A percentile compares a stretch with the other conserved stretches of the same genome.
Conservation (phyloP, 441 rosid species). For the Omphalea diandra region DNA sequence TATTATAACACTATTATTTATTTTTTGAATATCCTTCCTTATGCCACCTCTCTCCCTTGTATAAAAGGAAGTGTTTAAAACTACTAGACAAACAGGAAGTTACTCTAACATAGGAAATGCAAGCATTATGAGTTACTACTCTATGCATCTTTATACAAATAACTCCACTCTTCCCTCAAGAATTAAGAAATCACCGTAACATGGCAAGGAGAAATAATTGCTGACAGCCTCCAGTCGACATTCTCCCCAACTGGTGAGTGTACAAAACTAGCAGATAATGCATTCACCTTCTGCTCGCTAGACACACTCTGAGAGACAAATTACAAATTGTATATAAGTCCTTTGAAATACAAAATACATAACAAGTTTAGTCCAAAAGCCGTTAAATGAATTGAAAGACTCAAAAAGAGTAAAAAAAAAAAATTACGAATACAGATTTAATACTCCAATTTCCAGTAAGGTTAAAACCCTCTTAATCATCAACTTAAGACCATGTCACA, state of each 20-base stretch:
- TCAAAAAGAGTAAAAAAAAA: too few relatives aligned
- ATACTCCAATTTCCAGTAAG: too few relatives aligned
- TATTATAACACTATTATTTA: too few relatives aligned
- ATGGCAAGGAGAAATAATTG: conserved; percentile 96
- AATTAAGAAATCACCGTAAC: conserved; percentile 69
- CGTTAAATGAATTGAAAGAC: neutral
- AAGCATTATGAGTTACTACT: neutral
- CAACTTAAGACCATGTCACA: too few relatives aligned
- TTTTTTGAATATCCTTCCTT: too few relatives aligned
- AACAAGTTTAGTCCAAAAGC: neutral
- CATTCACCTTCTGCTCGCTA: conserved; percentile 90
- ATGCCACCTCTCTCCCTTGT: too few relatives aligned
- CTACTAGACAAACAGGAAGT: too few relatives aligned
- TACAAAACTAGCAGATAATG: conserved; percentile 86
- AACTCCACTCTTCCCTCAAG: conserved; percentile 11
- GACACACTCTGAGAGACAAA: conserved; percentile 79
- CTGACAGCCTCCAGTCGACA: conserved; percentile 94
- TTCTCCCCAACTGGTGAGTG: conserved; percentile 84
- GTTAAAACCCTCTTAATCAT: neutral
- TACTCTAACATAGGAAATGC: neutral
- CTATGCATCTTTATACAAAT: conserved; percentile 6
- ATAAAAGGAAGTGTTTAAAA: too few relatives aligned
- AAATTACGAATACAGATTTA: too few relatives aligned
- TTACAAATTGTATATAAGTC: conserved; percentile 15
- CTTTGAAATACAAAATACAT: neutral